phyloP scores from a whole-genome alignment of 2,329 filamentous ascomycete species.

The Graphiopsis chlorocephala region DNA sequence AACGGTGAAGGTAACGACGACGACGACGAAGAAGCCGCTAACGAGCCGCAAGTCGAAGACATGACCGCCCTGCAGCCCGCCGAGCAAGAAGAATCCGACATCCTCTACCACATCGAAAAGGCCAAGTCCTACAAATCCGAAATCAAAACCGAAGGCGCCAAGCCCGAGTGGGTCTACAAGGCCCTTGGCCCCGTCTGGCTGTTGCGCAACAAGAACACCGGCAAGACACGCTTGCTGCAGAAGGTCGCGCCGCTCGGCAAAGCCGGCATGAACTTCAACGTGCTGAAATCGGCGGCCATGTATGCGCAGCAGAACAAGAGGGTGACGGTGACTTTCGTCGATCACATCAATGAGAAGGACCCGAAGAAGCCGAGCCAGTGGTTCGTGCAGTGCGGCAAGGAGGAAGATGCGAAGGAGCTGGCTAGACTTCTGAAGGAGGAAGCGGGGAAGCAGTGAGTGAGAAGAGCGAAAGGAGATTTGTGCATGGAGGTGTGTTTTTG shows the following conservation, averaged over 20 bases:
- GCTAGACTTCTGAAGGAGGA: conserved; percentile 46
- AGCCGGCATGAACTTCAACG: conserved; percentile 67
- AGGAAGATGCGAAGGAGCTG: conserved; percentile 51
- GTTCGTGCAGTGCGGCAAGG: conserved; percentile 67
- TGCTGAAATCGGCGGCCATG: conserved; percentile 56
- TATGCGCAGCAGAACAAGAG: conserved; percentile 58
- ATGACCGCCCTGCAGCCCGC: conserved; percentile 67
- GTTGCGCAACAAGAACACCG: conserved; percentile 69
- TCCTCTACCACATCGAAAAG: conserved; percentile 64
- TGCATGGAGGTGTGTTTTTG: not conserved
- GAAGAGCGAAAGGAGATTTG: not conserved
- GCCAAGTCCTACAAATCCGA: conserved; percentile 66
- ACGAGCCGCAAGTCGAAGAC: conserved; percentile 58
- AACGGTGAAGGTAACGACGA: conserved; percentile 35
- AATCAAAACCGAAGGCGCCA: conserved; percentile 48
- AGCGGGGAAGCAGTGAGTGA: conserved; percentile 15
- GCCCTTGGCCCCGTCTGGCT: conserved; percentile 71
- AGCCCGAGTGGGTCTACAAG: conserved; percentile 64
- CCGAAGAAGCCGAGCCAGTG: conserved; percentile 64
- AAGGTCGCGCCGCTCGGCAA: conserved; percentile 73
- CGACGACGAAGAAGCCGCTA: conserved; percentile 27
- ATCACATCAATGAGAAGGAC: conserved; percentile 34
- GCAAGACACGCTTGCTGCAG: conserved; percentile 65
- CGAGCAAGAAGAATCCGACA: conserved; percentile 59
- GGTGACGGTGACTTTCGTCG: conserved; percentile 36